Base-by-base conservation (phyloP, 179 eudicot species). In the Vitellaria paradoxa region DNA sequence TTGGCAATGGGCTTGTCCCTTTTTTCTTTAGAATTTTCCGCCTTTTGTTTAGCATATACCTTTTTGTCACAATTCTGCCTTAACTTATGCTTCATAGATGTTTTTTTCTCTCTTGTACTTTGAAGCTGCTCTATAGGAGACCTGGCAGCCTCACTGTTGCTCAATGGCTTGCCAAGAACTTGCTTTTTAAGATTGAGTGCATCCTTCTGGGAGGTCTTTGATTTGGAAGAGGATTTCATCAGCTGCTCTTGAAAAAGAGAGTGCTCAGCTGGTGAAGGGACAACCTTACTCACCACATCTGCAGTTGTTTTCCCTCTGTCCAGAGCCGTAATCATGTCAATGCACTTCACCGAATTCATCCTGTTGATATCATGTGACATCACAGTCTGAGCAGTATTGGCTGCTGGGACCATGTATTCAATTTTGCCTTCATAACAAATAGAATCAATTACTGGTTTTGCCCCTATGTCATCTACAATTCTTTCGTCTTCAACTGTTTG, bases 71-170 rank as follows among this genome's bases (percentile, higher is more conserved):
- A 72, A 21, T 65, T 78, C 23, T 60, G 80, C 76, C 85, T 87
- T 72, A 71, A 24, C 68, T 84, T 89, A 65, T 88, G 85, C 87
- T 80, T 88, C 74, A 65, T 24, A 15, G 56, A 72, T 63, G 65
- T 62, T 40, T 70, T 81, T 65, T 76, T 83, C 72, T 84, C 84
- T 80, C 70, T 81, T 62, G 65, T 83, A 68, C 37, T 65, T 73
- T 79, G 67, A 37, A 82, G 74, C 69, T 21, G 73, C 53, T 75
- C 81, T 45, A 77, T 68, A 46, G 17, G 78, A 47, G 78, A 68
- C 65, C 61, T 67, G 67, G 65, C 79, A 70, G 30, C 65, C 60
- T 81, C 81, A 73, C 45, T 71, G 42, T 75, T 75, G 68, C 75
- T 78, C 47, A 45, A 47, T 69, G 73, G 74, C 78, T 82, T 84